A percentile compares a stretch with the other conserved stretches of the same genome.
These are phyloP conservation scores for Teunomyces pallodes DNA, from an alignment of 805 yeast genomes.

Conservation along the genomic window DNA sequence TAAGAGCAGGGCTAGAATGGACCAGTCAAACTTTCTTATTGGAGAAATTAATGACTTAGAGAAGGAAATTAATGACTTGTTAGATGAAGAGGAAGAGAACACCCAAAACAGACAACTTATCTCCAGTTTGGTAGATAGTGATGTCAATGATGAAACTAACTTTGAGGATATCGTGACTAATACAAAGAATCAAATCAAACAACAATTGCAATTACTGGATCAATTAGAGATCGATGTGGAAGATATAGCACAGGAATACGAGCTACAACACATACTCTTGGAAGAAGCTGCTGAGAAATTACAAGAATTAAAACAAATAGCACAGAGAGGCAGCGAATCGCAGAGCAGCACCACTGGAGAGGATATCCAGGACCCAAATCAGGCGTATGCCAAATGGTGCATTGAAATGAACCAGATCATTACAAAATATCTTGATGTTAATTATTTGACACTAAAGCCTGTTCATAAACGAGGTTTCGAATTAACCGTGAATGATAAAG, in stretches of 20 bases:
- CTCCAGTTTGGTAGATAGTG: constrained; percentile 6
- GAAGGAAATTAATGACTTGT: constrained; percentile 12
- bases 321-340: not conserved
- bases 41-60: constrained; percentile 22
- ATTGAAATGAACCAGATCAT: constrained; percentile 21
- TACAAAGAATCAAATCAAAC: not conserved
- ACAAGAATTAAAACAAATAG: constrained; percentile 4
- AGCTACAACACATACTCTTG: constrained; percentile 8
- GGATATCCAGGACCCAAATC: constrained; percentile 7
- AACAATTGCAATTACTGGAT: not conserved
- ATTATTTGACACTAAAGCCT: constrained; percentile 3
- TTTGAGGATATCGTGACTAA: not conserved
- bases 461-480: not conserved
- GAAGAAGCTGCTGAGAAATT: constrained; percentile 3
- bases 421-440: constrained; percentile 10
- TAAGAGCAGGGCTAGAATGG: constrained; percentile 20
- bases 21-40: constrained; percentile 25
- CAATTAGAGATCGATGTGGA: constrained; percentile 4
- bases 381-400: constrained; percentile 22
- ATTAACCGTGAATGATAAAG: not conserved
- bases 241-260: constrained; percentile 3
- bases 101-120: constrained; percentile 7
- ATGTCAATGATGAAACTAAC: not conserved
- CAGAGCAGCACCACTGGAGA: not conserved
- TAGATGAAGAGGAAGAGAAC: constrained; percentile 9